A percentile compares a stretch with the other conserved stretches of the same genome.
phyloP scores from a whole-genome alignment of 1,284 basidiomycete species.

The Termitomyces sp. region DNA sequence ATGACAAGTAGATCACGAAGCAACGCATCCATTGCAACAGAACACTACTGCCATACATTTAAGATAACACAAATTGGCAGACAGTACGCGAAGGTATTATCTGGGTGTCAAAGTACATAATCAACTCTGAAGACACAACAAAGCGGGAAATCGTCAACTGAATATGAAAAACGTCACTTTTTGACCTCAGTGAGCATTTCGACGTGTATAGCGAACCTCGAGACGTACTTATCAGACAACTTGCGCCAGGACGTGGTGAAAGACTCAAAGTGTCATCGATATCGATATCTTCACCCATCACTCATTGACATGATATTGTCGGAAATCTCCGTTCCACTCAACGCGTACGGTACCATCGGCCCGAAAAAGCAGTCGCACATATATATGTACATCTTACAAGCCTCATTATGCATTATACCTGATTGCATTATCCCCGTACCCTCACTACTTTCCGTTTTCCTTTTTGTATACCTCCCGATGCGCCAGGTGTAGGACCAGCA shows the following conservation, averaged over 20 bases:
- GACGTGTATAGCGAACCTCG: not conserved
- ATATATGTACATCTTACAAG: not conserved
- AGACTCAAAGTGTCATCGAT: not conserved
- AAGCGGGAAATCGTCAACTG: not conserved
- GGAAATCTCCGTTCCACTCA: not conserved
- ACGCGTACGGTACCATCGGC: not conserved
- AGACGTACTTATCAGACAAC: no score
- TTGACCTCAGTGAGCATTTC: not conserved
- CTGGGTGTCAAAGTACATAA: not conserved
- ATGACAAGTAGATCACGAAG: conserved; percentile 5
- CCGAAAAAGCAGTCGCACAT: not conserved
- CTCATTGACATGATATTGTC: not conserved
- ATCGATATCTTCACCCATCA: not conserved
- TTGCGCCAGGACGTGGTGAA: not conserved
- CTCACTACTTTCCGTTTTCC: conserved; percentile 77
- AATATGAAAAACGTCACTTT: not conserved
- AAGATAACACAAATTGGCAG: conserved; percentile 1
- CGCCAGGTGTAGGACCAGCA: conserved; percentile 29
- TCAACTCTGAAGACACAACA: not conserved
- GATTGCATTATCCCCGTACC: conserved; percentile 49
- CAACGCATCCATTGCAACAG: conserved; percentile 6
- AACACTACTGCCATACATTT: conserved; percentile 7
- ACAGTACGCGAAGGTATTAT: conserved; percentile 3
- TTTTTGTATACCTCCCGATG: conserved; percentile 46
- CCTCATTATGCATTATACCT: not conserved